Base-by-base conservation (phyloP, 1,139 yeast genomes). In the Spathaspora sp. region DNA sequence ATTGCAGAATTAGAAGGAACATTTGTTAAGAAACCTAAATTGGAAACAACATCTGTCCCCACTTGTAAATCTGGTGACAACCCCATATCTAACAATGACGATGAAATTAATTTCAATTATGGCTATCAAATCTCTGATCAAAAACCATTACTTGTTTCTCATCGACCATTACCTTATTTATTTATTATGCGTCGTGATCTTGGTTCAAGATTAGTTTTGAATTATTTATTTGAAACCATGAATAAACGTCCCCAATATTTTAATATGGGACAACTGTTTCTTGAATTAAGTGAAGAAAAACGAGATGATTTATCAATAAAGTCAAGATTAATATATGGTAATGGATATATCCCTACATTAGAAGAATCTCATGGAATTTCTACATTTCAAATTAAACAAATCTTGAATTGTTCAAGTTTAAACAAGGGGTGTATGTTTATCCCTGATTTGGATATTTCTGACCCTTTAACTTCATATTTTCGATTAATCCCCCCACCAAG, bases 151-250 rank as follows among this genome's bases (percentile, higher is more conserved):
- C 26, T 42, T 15, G 34, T 43, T 4, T 43, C 44, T 18, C 40
- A 49, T 18, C 31, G 52, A 5, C 29, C 57, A 51, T 24, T 55
- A 9, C 55, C 55, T 43, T 51, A 56, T 24, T 37, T 54, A 27
- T 42, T 45, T 7, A 44, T 58, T 17, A 56, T 58, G 58, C 49
- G 56, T 37, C 43, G 58, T 39, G 63, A 60, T 15, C 51, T 56
- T 2, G 61, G 62, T 2, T 50, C 53, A 2, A 39, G 47, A 15
- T 39, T 56, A 9, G 47, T 58, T 10, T 57, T 56, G 51, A 48
- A 51, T 18, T 42, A 39, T 39, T 43, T 47, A 8, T 16, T 38
- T 11, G 40, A 38, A 10, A 27, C 34, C 4, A 27, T 38, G 20
- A 24, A 31, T 7, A 25, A 13, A 13, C 23, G 33, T 6, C 42